Base-by-base conservation (phyloP, 2,329 filamentous ascomycete species). In the Trichoderma koningii region DNA sequence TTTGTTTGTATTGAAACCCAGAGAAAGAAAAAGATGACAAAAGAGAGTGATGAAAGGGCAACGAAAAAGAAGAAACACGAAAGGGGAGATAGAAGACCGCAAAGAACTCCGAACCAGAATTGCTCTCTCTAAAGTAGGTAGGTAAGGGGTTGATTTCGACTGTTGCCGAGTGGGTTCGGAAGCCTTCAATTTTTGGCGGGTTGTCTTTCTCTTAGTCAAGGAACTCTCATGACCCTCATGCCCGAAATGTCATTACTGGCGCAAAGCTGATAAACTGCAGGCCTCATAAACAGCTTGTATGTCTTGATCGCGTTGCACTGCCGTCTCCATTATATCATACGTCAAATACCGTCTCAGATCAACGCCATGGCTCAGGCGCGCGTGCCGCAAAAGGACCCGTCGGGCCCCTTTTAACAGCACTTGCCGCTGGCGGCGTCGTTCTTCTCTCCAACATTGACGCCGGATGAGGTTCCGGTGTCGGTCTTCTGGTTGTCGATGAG, bases 401-500 rank as follows among this genome's bases (percentile, higher is more conserved):
- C 19, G 28, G 34, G 7, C 50, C 30, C n/a, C 14, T 59, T 56
- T 81, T 87, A 96, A 76, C 92, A 96, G 82, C 92, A 96, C 80
- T 92, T 92, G 74, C 87, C 83, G 63, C 84, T 83, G 66, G 83
- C 69, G 66, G 82, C 82, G 55, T 82, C 82, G 69, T 83, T 84
- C 70, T 85, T 84, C 72, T 87, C 85, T 70, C 85, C 84, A 72
- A 93, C 89, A 75, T 88, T 91, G 71, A 93, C 88, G 52, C 87
- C 87, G 41, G 82, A 78, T 59, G 77, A 76, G 51, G 81, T 75
- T 42, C 83, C 78, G 72, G 87, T 85, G 71, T 95, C 91, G 69
- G 87, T 87, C 83, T 94, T 92, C 70, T 89, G 87, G 69, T 89
- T 96, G 78, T 98, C 94, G 79, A 97, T 95, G 78, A 97, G 89